Evolutionary conservation across 257 asterid genomes (phyloP).

Genomic region (Solanum pennellii): DNA sequence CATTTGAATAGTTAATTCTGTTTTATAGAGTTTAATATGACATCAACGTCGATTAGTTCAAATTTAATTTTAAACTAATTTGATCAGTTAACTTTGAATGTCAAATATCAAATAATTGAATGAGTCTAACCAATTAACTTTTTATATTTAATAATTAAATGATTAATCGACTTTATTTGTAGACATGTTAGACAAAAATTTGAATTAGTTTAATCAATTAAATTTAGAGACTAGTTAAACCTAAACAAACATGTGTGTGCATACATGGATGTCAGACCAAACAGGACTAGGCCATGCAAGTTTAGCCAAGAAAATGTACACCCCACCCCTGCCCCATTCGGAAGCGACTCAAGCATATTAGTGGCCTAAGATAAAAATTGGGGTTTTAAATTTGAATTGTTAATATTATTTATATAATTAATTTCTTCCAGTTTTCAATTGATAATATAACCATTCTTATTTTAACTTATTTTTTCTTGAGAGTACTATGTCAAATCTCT

Average conservation of each 20-base stretch:
- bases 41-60: too few species aligned
- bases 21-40: too few species aligned
- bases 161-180: not conserved
- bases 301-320: not conserved
- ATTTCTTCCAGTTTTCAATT: too few species aligned
- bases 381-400: fast-evolving
- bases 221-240: not conserved
- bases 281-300: not conserved
- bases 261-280: not conserved
- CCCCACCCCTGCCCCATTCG: not conserved
- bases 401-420: too few species aligned
- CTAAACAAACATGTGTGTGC: not conserved
- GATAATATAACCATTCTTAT: too few species aligned
- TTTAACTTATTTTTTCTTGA: too few species aligned
- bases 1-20: too few species aligned
- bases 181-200: not conserved
- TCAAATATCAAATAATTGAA: not conserved
- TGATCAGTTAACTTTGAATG: not conserved
- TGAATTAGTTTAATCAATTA: not conserved
- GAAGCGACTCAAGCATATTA: too few species aligned
- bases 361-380: too few species aligned
- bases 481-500: too few species aligned
- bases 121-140: not conserved
- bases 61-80: not conserved
- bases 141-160: not conserved